phyloP scores from a whole-genome alignment of 768 basidiomycete genomes.

The Phanerochaete carnosa region DNA sequence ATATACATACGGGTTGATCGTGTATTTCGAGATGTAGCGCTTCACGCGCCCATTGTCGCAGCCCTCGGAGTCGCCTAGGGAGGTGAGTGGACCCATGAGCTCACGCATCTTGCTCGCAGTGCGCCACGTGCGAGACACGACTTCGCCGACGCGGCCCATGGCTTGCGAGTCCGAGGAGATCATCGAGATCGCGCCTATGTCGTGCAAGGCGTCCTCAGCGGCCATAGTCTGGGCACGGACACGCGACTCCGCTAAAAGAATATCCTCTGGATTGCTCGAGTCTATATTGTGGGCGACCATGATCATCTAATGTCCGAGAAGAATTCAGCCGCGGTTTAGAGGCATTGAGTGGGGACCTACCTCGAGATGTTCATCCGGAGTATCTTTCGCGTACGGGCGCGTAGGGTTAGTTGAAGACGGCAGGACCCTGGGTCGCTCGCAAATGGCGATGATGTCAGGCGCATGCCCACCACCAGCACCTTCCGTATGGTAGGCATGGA shows the following conservation, averaged over 20 bases:
- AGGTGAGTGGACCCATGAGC: slow-evolving; percentile 65
- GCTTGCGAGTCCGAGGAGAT: slow-evolving; percentile 96
- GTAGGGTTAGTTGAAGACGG: slow-evolving; percentile 98
- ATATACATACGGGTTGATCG: slow-evolving; percentile 90
- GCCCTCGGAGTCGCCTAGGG: slow-evolving; percentile 65
- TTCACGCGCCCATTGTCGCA: slow-evolving; percentile 90
- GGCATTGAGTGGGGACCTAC: slow-evolving; percentile 51
- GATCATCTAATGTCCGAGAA: slow-evolving; percentile 97
- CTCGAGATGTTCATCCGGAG: slow-evolving; percentile 95
- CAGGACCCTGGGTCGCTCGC: slow-evolving; percentile 82
- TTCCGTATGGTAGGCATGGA: slow-evolving; percentile 97
- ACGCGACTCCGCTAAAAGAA: slow-evolving; percentile 94
- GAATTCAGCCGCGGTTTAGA: too few species aligned
- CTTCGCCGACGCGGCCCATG: slow-evolving; percentile 98
- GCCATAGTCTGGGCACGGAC: slow-evolving; percentile 97
- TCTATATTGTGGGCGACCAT: slow-evolving; percentile 99
- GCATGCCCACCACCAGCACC: slow-evolving; percentile 98
- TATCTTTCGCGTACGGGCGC: slow-evolving; percentile 86
- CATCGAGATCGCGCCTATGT: slow-evolving; percentile 93
- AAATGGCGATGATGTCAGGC: slow-evolving; percentile 98
- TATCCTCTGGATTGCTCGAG: slow-evolving; percentile 85
- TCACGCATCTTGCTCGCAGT: slow-evolving; percentile 95
- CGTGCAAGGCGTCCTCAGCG: slow-evolving; percentile 94
- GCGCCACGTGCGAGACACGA: slow-evolving; percentile 89
- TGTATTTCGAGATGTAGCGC: slow-evolving; percentile 94